phyloP scores from a whole-genome alignment of 1,139 yeast species.

The Magnusiomyces sp. region DNA sequence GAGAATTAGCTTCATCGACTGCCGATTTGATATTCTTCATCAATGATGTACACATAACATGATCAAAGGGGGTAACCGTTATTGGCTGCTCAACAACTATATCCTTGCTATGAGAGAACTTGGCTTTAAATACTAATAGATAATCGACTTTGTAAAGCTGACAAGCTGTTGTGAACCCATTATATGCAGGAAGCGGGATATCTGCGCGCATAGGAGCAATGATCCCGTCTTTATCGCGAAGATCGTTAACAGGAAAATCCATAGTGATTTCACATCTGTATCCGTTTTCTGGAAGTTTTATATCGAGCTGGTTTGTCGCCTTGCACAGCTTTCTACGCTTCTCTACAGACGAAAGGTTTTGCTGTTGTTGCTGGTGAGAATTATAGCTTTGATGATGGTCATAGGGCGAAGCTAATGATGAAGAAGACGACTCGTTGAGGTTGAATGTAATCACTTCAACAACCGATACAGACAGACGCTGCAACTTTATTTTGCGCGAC shows the following conservation, averaged over 20 bases:
- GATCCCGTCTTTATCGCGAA: constrained; percentile 22
- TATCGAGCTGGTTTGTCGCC: constrained; percentile 24
- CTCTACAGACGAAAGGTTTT: constrained; percentile 19
- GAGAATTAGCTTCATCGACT: constrained; percentile 29
- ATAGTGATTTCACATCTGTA: constrained; percentile 26
- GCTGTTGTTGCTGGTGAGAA: background rate
- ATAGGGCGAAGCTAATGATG: background rate
- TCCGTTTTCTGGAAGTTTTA: constrained; percentile 26
- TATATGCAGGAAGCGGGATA: constrained; percentile 29
- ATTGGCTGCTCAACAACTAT: constrained; percentile 33
- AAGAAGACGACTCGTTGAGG: constrained; percentile 22
- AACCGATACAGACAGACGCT: constrained; percentile 31
- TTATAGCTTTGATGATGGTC: background rate
- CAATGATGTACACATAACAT: constrained; percentile 31
- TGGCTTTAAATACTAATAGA: constrained; percentile 30
- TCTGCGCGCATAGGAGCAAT: constrained; percentile 28
- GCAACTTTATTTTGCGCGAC: constrained; percentile 32
- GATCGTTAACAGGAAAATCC: constrained; percentile 26
- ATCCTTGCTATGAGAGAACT: constrained; percentile 34
- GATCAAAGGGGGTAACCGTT: constrained; percentile 33
- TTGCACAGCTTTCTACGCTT: constrained; percentile 29
- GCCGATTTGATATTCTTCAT: constrained; percentile 31
- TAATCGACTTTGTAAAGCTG: constrained; percentile 32
- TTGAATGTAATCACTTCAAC: constrained; percentile 31
- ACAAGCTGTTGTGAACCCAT: constrained; percentile 33